These are phyloP conservation scores for Kalmanozyma brasiliensis DNA, from an alignment of 1,284 basidiomycete genomes.

Conservation along the genomic window DNA sequence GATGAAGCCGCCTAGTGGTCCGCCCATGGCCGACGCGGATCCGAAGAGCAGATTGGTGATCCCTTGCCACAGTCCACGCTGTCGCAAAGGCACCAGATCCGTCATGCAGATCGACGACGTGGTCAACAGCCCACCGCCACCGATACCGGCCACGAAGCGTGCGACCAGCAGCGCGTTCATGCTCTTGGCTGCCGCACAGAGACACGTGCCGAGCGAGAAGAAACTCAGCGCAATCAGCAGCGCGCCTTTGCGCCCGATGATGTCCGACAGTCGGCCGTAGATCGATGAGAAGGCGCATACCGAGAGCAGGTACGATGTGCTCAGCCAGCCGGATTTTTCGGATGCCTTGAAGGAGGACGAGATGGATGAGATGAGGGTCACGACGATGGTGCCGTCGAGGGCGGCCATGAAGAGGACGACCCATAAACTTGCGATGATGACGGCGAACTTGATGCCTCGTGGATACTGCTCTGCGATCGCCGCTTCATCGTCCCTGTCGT, in stretches of 20 bases:
- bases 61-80: conserved; percentile 69
- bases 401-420: conserved; percentile 63
- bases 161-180: conserved; percentile 60
- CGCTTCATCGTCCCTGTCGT: conserved; percentile 1
- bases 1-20: conserved; percentile 56
- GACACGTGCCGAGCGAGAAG: conserved; percentile 58
- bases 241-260: conserved; percentile 64
- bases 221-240: conserved; percentile 61
- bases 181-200: conserved; percentile 59
- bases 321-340: conserved; percentile 62
- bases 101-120: conserved; percentile 69
- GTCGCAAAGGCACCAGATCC: conserved; percentile 69
- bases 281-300: conserved; percentile 65
- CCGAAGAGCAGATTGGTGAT: conserved; percentile 66
- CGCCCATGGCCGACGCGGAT: conserved; percentile 66
- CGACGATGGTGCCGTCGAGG: conserved; percentile 65
- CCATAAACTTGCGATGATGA: conserved; percentile 63
- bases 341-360: conserved; percentile 65
- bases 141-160: conserved; percentile 69
- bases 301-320: conserved; percentile 64
- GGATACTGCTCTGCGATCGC: conserved; percentile 9
- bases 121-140: conserved; percentile 70
- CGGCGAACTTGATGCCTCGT: conserved; percentile 45
- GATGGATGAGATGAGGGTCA: conserved; percentile 61
- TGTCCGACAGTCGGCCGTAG: conserved; percentile 63